Evolutionary conservation across 1,284 basidiomycete genomes (phyloP), one percentile per base, ranked within the genome.

Genomic region (Trichosporon ovoides): DNA sequence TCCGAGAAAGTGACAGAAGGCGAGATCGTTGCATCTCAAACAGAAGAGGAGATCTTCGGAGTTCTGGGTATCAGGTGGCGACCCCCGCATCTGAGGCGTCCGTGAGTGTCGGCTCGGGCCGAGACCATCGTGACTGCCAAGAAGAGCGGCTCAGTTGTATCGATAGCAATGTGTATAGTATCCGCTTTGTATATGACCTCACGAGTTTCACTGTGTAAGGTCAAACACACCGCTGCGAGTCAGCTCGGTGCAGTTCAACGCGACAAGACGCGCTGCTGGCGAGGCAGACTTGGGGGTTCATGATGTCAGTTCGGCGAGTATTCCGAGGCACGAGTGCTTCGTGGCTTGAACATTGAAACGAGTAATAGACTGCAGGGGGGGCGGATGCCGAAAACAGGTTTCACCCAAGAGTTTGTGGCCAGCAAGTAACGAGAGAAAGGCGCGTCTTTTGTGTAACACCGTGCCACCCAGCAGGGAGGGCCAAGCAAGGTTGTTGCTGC

Each of bases 31-130:
- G 90, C 89, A 4, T 89, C 88, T 0, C 83, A 85, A 68, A 90
- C 87, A 0, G 92, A 94, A 75, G 79, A 85, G 67, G 89, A 91
- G 66, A 92, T 95, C 34, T 91, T 95, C 66, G 77, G 81, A 19
- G 84, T 85, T 24, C 77, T 95, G 34, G 82, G 82, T 28, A 64
- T 78, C 6, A 55, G 74, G 10, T 76, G 71, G 73, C 61, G 77
- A 1, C 38, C 50, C 0, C 63, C 63, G 0, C 50, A 59, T 16
- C 40, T 58, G 31, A 52, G 62, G 13, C 48, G 62, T 7, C 62
- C 62, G 11, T 63, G 31, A 57, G 18, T 7, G n/a, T n/a, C n/a
- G n/a, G n/a, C 13, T 37, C 35, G 5, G 35, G 35, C 35, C 35
- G n/a, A 14, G 11, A n/a, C n/a, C n/a, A n/a, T n/a, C n/a, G n/a